Evolutionary conservation across 768 basidiomycete genomes (phyloP), one percentile per base, ranked within the genome.

Genomic region (Termitomyces sp.): DNA sequence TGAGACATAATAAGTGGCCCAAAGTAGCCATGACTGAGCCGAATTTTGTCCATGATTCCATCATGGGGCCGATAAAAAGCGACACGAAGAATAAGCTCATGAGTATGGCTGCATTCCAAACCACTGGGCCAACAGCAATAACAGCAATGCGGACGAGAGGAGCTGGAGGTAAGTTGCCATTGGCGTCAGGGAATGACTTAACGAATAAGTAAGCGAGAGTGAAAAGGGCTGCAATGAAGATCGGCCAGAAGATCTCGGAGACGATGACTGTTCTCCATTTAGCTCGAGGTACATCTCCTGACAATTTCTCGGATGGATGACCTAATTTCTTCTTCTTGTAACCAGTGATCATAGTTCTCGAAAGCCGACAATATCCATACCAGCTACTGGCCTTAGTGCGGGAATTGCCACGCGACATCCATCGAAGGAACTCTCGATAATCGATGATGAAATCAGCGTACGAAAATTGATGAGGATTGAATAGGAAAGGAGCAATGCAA

Each of bases 391-490:
- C 90, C 69, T 98, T 96, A 16, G 92, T 89, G 66, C 94, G 80
- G 48, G 97, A 97, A 74, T 98, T 99, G 56, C 97, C 97, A 57
- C 97, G 85, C 10, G 93, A 97, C 95, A 99, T 98, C 97, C 97
- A 99, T 49, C 97, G 87, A 49, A 99, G 72, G 79, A 95, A 98
- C 70, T 99, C 97, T 56, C 97, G 88, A 71, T 98, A 98, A 74
- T 99, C 97, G 70, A 98, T 94, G 74, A 98, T 89, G 74, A 96
- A 99, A 74, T 99, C 97, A 65, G 92, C 75, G 70, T 88, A 92
- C 10, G 93, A 92, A 82, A 98, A 99, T 72, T 98, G 97, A 73
- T 99, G 96, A n/a, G 97, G 97, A 75, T 99, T 99, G 85, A 99
- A 99, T 59, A 99, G 62, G 86, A 98, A 99, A 0, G 97, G 97